Evolutionary conservation across 331 rosid species (phyloP).

Genomic region (Telfairia occidentalis): DNA sequence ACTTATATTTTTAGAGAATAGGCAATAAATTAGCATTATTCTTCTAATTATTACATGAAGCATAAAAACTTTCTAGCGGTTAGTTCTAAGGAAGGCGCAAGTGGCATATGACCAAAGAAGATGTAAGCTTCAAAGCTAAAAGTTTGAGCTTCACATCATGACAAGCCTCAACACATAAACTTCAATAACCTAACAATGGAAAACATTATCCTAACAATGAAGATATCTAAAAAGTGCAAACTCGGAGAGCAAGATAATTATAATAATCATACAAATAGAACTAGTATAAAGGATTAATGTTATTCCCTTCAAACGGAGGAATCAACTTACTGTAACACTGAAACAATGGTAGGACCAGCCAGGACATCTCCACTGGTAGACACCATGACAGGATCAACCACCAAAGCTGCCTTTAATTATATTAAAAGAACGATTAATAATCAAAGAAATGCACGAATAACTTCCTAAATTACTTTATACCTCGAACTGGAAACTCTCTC

Average conservation of each 20-base stretch:
- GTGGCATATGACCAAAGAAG: too few species aligned
- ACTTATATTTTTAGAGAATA: too few species aligned
- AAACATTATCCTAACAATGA: not conserved
- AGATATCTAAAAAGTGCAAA: not conserved
- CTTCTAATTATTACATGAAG: too few species aligned
- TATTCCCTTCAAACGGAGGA: not conserved
- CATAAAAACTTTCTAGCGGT: not conserved
- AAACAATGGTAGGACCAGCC: constrained; percentile 55
- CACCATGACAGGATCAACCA: constrained; percentile 95
- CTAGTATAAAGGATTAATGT: not conserved
- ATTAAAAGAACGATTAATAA: constrained; percentile 18
- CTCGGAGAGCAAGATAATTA: not conserved
- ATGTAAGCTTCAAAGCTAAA: not conserved
- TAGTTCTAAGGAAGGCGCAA: not conserved
- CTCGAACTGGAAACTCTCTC: constrained; percentile 57
- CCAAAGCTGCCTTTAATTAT: constrained; percentile 71
- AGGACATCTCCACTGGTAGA: constrained; percentile 84
- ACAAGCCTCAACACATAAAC: too few species aligned
- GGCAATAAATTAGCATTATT: not conserved
- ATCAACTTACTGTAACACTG: constrained; percentile 44
- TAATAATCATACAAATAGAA: not conserved
- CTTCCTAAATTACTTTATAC: constrained; percentile 31
- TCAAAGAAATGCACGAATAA: constrained; percentile 12
- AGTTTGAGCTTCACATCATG: not conserved
- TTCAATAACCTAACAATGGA: not conserved